These are phyloP conservation scores for Eleusine coracana DNA, from an alignment of 176 grass and related monocot genomes.

Conservation along the genomic window DNA sequence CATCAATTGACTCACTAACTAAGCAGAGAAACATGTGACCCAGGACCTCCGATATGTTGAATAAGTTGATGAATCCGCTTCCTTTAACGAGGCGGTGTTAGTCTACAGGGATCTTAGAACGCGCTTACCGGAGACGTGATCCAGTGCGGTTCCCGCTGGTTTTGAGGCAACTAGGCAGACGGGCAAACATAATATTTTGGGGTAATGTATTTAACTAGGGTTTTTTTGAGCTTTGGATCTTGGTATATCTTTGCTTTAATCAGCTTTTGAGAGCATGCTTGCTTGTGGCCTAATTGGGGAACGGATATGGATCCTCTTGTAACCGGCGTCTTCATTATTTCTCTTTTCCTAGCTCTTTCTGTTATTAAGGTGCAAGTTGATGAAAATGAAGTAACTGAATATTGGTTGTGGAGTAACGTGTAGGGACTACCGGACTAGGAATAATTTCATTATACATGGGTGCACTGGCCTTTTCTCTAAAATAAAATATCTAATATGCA, in stretches of 20 bases:
- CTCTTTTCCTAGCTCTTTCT: neutral
- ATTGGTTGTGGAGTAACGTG: conserved; percentile 6
- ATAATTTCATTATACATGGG: neutral
- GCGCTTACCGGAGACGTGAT: neutral
- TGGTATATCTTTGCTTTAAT: conserved; percentile 42
- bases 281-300: conserved; percentile 36
- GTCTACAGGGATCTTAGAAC: conserved; percentile 7
- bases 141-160: conserved; percentile 20
- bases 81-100: conserved; percentile 1
- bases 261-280: conserved; percentile 25
- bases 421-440: conserved; percentile 1
- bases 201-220: neutral
- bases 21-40: conserved; percentile 18
- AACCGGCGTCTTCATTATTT: conserved; percentile 13
- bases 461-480: neutral
- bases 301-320: conserved; percentile 18
- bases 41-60: conserved; percentile 34
- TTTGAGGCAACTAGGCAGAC: conserved; percentile 17
- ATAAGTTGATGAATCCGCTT: conserved; percentile 5
- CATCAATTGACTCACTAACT: conserved; percentile 16
- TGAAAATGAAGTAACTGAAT: conserved; percentile 3
- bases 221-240: conserved; percentile 25
- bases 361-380: conserved; percentile 41
- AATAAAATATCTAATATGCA: neutral
- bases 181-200: neutral